These are phyloP conservation scores for Lentinula guzmanii DNA, from an alignment of 768 basidiomycete species.

Conservation along the genomic window DNA sequence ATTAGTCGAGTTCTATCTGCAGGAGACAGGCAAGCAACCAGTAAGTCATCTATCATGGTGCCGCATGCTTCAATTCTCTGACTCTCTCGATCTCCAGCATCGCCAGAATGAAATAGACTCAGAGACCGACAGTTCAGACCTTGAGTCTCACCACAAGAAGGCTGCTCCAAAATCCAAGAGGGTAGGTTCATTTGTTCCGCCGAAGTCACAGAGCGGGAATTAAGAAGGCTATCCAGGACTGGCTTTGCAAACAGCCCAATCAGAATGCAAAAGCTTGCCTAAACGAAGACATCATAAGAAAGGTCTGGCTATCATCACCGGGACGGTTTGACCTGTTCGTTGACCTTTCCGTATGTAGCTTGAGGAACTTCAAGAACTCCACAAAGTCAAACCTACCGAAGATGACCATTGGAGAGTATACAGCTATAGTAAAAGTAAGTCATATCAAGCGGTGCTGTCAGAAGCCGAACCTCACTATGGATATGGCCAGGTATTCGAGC, in stretches of 20 bases:
- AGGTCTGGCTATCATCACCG: constrained; percentile 32
- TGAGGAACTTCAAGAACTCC: constrained; percentile 57
- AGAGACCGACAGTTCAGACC: constrained; percentile 21
- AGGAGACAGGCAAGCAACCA: background rate
- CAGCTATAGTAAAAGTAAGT: constrained; percentile 61
- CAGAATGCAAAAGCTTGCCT: constrained; percentile 28
- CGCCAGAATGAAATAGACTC: constrained; percentile 13
- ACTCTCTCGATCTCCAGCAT: background rate
- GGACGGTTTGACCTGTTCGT: background rate
- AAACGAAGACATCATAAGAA: constrained; percentile 73
- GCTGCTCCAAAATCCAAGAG: constrained; percentile 10
- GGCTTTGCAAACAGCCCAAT: constrained; percentile 52
- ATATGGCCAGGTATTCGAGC: constrained; percentile 47
- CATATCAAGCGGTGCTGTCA: background rate
- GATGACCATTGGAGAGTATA: constrained; percentile 67
- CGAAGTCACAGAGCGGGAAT: background rate
- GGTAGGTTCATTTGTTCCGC: background rate
- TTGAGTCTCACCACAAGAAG: constrained; percentile 11
- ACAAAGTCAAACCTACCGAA: constrained; percentile 51
- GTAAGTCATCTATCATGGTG: background rate
- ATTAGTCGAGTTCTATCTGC: constrained; percentile 54
- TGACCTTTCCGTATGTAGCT: constrained; percentile 35
- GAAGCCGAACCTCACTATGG: background rate
- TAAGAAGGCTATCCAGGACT: constrained; percentile 39
- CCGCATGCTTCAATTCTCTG: background rate